Conservation (phyloP, 805 yeast species). For the Ogataea wickerhamii region DNA sequence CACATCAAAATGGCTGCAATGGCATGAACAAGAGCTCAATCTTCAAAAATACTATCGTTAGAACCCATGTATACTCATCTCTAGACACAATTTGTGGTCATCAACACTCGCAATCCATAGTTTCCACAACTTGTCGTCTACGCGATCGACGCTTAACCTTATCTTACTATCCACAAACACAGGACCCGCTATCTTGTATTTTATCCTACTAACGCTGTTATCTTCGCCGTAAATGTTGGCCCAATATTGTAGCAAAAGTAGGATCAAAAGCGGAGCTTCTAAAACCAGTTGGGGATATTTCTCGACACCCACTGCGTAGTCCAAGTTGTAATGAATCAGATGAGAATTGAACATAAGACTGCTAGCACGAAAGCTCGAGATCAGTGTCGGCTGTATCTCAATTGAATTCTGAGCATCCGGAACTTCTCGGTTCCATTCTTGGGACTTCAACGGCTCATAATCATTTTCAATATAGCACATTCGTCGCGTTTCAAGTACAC, state of each 20-base stretch:
- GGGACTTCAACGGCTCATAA: constrained; percentile 6
- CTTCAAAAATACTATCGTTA: constrained; percentile 8
- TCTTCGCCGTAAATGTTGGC: constrained; percentile 8
- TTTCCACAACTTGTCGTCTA: constrained; percentile 9
- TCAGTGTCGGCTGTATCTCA: constrained; percentile 36
- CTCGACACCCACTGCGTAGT: constrained; percentile 53
- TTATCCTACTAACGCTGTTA: constrained; percentile 30
- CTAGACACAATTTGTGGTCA: constrained; percentile 1
- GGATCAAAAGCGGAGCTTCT: constrained; percentile 79
- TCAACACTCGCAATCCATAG: constrained; percentile 28
- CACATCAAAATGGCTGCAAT: constrained; percentile 39
- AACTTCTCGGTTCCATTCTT: not conserved
- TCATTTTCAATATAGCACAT: constrained; percentile 56
- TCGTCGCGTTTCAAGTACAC: constrained; percentile 51
- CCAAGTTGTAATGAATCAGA: constrained; percentile 68
- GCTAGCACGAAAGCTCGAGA: constrained; percentile 59
- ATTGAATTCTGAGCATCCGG: constrained; percentile 23
- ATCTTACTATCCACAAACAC: constrained; percentile 40
- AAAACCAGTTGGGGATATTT: constrained; percentile 58
- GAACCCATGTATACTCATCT: not conserved
- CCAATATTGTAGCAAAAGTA: constrained; percentile 52
- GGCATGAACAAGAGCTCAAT: constrained; percentile 34
- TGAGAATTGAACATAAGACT: constrained; percentile 82
- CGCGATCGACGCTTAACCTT: constrained; percentile 22
- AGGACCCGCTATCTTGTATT: constrained; percentile 50